Percentiles rank a stretch among this genome's conserved stretches.
Conservation (phyloP, 176 grass and related monocot genomes). For the Luzula sylvatica region DNA sequence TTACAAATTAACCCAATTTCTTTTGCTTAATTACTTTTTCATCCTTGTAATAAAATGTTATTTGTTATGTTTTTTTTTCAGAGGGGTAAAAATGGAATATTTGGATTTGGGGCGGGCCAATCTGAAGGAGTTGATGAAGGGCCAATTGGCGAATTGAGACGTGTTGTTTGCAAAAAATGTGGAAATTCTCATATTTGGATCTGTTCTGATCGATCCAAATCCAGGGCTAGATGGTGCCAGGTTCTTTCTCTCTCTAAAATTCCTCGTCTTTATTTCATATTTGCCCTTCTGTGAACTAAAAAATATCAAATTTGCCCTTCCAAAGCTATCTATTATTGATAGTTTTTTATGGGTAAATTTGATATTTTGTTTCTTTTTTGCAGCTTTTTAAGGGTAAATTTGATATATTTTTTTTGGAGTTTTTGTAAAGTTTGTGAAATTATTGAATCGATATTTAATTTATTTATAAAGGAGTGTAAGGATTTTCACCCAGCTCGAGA, state of each 20-base stretch:
- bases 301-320: no score
- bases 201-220: conserved; percentile 75
- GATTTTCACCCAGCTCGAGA: conserved; percentile 98
- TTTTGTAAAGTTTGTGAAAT: background rate
- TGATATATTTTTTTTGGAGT: background rate
- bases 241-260: conserved; percentile 26
- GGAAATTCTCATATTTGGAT: conserved; percentile 76
- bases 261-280: no score
- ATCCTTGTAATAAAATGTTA: conserved; percentile 5
- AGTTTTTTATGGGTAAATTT: no score
- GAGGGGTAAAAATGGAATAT: conserved; percentile 67
- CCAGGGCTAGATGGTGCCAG: conserved; percentile 98
- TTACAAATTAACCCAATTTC: background rate
- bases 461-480: conserved; percentile 63
- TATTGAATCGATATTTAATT: background rate
- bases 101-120: conserved; percentile 58
- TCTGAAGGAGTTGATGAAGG: conserved; percentile 75
- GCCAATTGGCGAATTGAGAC: conserved; percentile 61
- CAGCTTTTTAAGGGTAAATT: no score
- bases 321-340: no score
- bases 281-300: no score
- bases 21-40: conserved; percentile 16
- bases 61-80: conserved; percentile 27
- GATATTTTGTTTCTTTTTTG: no score
- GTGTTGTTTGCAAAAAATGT: conserved; percentile 92